Percentiles rank a stretch among this genome's conserved stretches.
These are phyloP conservation scores for Sindora glabra DNA, from an alignment of 306 rosid species.

Conservation along the genomic window DNA sequence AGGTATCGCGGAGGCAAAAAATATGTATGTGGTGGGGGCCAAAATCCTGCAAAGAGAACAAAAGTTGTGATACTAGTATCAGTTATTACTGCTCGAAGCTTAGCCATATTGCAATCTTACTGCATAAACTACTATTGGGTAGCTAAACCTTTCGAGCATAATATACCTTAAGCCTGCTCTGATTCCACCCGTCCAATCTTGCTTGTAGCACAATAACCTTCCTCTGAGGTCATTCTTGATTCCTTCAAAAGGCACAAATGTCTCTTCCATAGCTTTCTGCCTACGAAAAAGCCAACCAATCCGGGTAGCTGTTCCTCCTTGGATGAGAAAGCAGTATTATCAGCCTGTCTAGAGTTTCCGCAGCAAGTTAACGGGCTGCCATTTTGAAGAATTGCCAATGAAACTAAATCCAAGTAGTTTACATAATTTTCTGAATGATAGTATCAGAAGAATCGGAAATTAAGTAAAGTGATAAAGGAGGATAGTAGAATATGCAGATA, in stretches of 20 bases:
- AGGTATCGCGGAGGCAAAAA: slow-evolving; percentile 80
- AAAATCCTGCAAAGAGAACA: slow-evolving; percentile 45
- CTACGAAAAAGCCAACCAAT: neutral
- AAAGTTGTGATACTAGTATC: neutral
- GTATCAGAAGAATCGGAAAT: no score
- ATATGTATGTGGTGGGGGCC: slow-evolving; percentile 92
- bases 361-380: slow-evolving; percentile 16
- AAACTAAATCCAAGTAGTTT: slow-evolving; percentile 1
- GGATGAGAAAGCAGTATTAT: slow-evolving; percentile 1
- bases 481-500: neutral
- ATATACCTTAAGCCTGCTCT: slow-evolving; percentile 66
- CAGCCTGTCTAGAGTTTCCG: neutral
- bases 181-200: slow-evolving; percentile 78
- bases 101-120: no score
- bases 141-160: neutral
- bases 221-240: slow-evolving; percentile 85
- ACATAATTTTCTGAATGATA: slow-evolving; percentile 28
- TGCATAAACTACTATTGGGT: neutral
- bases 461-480: neutral
- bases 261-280: slow-evolving; percentile 49
- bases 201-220: slow-evolving; percentile 81
- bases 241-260: slow-evolving; percentile 74
- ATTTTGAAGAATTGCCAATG: slow-evolving; percentile 3
- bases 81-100: neutral
- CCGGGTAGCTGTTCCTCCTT: neutral